Conservation (phyloP, 306 rosid genomes). For the Urtica urens region DNA sequence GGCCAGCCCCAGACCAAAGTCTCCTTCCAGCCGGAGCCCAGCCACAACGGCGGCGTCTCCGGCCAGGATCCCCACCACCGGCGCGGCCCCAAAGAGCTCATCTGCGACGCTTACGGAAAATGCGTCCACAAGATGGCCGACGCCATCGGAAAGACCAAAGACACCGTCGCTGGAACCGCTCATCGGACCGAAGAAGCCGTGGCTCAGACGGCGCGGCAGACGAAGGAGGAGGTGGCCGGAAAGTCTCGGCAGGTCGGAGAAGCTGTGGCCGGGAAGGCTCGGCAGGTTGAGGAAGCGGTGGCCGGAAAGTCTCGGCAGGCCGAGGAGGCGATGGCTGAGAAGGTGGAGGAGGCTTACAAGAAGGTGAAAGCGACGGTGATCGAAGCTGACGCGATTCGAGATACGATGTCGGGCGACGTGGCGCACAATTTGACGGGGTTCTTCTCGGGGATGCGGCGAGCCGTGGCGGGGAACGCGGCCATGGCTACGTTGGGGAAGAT, state of each 20-base stretch:
- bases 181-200: constrained; percentile 8
- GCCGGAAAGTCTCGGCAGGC: neutral
- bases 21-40: constrained; percentile 37
- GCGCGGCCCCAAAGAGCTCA: constrained; percentile 29
- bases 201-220: constrained; percentile 1
- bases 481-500: neutral
- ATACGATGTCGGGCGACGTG: constrained; percentile 12
- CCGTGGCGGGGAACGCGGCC: neutral
- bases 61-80: neutral
- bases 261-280: neutral
- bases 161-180: constrained; percentile 9
- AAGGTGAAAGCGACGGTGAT: neutral
- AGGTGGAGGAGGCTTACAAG: neutral
- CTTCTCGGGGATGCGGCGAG: neutral
- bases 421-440: constrained; percentile 18
- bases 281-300: neutral
- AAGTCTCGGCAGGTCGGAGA: too few species aligned
- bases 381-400: constrained; percentile 21
- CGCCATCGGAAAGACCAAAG: constrained; percentile 38
- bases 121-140: constrained; percentile 44
- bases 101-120: constrained; percentile 58
- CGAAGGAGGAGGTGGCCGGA: constrained; percentile 10
- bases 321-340: constrained; percentile 16
- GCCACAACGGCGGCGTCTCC: constrained; percentile 27
- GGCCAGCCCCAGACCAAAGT: constrained; percentile 51